These are phyloP conservation scores for Triadica sebifera DNA, from an alignment of 345 rosid genomes.

Conservation along the genomic window DNA sequence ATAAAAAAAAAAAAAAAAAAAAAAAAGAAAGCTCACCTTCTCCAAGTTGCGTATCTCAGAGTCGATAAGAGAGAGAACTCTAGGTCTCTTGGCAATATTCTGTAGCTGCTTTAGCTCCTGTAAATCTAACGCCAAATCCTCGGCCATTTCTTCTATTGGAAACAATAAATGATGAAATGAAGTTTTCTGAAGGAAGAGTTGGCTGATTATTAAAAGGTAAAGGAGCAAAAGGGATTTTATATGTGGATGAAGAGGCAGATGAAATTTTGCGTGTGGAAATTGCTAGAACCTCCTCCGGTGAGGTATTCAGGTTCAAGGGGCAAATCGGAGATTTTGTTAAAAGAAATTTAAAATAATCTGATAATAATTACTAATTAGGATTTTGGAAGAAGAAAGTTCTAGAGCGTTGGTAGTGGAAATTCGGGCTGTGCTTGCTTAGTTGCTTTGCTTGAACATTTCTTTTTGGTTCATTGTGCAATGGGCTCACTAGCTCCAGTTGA, in stretches of 20 bases:
- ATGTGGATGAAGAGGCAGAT: neutral
- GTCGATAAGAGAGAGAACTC: conserved; percentile 53
- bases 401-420: conserved; percentile 1
- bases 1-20: neutral
- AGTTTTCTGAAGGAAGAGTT: neutral
- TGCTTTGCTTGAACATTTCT: too few relatives aligned
- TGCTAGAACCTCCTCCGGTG: conserved; percentile 19
- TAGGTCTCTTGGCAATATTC: conserved; percentile 73
- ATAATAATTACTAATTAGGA: neutral
- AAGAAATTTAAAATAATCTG: neutral
- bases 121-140: conserved; percentile 59
- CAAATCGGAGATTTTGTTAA: neutral
- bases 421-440: too few relatives aligned
- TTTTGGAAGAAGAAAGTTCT: conserved; percentile 8
- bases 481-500: neutral
- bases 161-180: neutral
- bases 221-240: neutral
- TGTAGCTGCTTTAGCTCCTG: conserved; percentile 73
- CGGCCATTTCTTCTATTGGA: conserved; percentile 48
- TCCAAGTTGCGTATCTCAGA: conserved; percentile 66
- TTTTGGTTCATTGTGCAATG: too few relatives aligned
- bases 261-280: conserved; percentile 4
- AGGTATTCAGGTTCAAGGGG: neutral
- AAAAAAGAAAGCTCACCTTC: conserved; percentile 41
- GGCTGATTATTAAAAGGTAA: neutral